Evolutionary conservation across 805 yeast species (phyloP), one percentile per base, ranked within the genome.

Genomic region (Starmerella roubikii): DNA sequence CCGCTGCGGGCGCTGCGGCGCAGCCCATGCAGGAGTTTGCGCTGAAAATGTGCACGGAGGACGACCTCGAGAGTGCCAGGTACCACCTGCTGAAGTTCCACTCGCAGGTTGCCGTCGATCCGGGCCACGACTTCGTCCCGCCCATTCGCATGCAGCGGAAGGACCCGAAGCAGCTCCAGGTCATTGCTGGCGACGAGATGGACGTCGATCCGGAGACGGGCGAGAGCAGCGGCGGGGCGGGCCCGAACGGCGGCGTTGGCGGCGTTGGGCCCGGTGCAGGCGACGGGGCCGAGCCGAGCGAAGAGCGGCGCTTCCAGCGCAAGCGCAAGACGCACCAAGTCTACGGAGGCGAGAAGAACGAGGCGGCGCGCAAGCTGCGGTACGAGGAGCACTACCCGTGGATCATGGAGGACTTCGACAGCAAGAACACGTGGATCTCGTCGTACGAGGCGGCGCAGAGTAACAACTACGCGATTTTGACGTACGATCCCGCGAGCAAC

Each of bases 341-440:
- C 16, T 76, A 71, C 49, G 71, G 78, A 21, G 74, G 83, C 56
- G 84, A 84, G 53, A 95, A 84, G 52, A 84, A 82, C 47, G 97
- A 86, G 51, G 72, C 72, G 8, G 86, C 83, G 44, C 71, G 88
- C 46, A 78, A 75, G 54, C 65, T 91, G 46, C 69, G 97, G 55
- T 91, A 88, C 56, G 98, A 91, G 61, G 98, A 91, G 61, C 83
- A 78, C 57, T 88, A 82, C 53, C 98, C 98, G 0, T 91, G 98
- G 98, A 94, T 91, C 15, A 65, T 91, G 68, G 98, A 91, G 62
- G 98, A 91, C 61, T 88, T 81, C 57, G 95, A 85, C 54, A 94
- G 94, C 33, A 70, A 73, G 44, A 88, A 91, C 55, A 88, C 93
- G 0, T 91, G 83, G 80, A 96, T 86, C 16, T 95, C 97, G 27